Percentiles rank a stretch among this genome's conserved stretches.
phyloP scores from a whole-genome alignment of 2,329 filamentous ascomycete genomes.

The Dactylellina parvicollis region DNA sequence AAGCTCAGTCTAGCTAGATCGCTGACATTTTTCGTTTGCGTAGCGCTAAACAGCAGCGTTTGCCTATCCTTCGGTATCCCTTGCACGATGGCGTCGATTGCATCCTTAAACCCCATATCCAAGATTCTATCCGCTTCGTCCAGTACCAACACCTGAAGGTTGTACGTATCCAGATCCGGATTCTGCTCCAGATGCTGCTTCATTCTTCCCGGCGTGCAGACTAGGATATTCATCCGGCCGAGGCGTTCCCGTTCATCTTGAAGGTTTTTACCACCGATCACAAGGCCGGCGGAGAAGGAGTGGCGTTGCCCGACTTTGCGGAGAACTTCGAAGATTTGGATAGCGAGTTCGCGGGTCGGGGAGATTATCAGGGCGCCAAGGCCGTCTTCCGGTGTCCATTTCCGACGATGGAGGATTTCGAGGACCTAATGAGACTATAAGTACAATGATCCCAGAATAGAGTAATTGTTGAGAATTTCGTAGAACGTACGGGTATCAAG shows the following conservation, averaged over 20 bases:
- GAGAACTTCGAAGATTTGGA: constrained; percentile 95
- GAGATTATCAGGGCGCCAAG: constrained; percentile 92
- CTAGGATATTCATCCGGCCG: constrained; percentile 92
- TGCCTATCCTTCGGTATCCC: constrained; percentile 87
- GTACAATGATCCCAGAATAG: not conserved
- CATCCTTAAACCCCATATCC: constrained; percentile 94
- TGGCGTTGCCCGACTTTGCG: constrained; percentile 89
- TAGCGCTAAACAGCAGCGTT: constrained; percentile 94
- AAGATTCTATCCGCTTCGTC: constrained; percentile 97
- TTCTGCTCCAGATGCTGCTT: constrained; percentile 96
- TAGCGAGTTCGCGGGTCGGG: constrained; percentile 91
- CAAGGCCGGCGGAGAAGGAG: constrained; percentile 86
- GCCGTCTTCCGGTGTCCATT: constrained; percentile 90
- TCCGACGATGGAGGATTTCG: constrained; percentile 87
- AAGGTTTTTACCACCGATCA: constrained; percentile 92
- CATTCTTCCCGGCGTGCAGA: constrained; percentile 94
- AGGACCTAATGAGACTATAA: constrained; percentile 65
- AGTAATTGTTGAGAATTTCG: not conserved
- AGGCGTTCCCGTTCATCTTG: constrained; percentile 87
- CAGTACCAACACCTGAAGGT: constrained; percentile 89
- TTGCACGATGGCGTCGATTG: constrained; percentile 90
- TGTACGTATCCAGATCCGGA: constrained; percentile 85
- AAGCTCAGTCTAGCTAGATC: constrained; percentile 89
- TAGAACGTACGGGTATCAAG: constrained; percentile 72
- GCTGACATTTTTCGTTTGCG: constrained; percentile 92